Conservation (phyloP, 75 land plant genomes). For the Sequoia sempervirens region DNA sequence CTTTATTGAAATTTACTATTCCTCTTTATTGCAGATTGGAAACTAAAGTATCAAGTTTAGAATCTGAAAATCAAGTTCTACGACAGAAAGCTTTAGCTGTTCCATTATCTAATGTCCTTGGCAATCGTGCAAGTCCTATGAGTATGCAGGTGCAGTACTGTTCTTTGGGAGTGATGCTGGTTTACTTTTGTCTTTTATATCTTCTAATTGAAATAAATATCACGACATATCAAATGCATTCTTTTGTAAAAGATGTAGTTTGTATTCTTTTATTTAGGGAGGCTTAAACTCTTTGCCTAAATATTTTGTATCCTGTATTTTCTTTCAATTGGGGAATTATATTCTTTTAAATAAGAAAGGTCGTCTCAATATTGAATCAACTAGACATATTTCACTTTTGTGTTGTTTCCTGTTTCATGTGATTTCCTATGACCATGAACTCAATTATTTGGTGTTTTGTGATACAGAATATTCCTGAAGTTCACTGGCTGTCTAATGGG, state of each 20-base stretch:
- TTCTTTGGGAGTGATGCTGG: neutral
- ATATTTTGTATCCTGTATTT: neutral
- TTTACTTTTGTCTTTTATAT: neutral
- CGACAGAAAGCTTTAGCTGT: constrained; percentile 58
- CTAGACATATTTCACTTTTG: neutral
- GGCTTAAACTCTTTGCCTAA: neutral
- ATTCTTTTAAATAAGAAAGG: neutral
- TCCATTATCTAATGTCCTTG: constrained; percentile 47
- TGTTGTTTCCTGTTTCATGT: neutral
- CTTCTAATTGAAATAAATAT: neutral
- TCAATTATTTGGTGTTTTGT: neutral
- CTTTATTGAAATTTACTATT: neutral
- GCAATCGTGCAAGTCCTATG: constrained; percentile 19
- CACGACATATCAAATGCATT: neutral
- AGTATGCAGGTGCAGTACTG: constrained; percentile 14
- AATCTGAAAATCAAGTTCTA: constrained; percentile 87
- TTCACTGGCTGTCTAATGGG: constrained; percentile 29
- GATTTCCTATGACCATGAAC: neutral
- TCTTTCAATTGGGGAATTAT: neutral
- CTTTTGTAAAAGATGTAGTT: neutral
- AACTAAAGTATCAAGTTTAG: constrained; percentile 69
- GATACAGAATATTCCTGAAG: constrained; percentile 31
- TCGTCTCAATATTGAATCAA: neutral
- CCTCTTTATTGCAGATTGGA: constrained; percentile 48
- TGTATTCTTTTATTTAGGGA: neutral